Base-by-base conservation (phyloP, 495 filamentous ascomycete genomes). In the Pyrenula aspistea region DNA sequence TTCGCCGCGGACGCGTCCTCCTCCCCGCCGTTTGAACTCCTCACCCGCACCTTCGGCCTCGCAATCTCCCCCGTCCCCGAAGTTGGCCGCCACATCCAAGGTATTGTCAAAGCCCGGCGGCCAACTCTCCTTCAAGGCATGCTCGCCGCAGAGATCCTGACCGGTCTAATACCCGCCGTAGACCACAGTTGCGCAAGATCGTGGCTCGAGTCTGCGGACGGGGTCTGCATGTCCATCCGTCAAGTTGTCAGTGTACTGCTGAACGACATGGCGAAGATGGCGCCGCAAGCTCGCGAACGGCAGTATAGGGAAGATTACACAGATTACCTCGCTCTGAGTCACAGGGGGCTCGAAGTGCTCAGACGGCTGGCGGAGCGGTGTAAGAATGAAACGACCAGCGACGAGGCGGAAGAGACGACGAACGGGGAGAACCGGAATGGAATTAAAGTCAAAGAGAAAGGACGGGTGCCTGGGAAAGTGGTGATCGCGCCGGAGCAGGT, bases 51-150 rank as follows among this genome's bases (percentile, higher is more conserved):
- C 2, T 96, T 98, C 68, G 91, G 82, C 19, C 81, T 98, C 31
- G 87, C 91, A 0, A 86, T 96, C 55, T 86, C 88, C 25, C 82
- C 89, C 1, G 76, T 96, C 49, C 93, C 93, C 0, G 86, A 90
- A 56, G 76, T 77, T 57, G 56, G 36, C 20, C 62, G 64, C 51
- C 75, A 76, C 50, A 65, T 82, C 1, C 73, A 83, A 2, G 76
- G 82, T 1, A 77, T 88, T 10, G 81, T 88, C 19, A 88, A 95
- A 67, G 83, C 79, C 11, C 87, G 93, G 31, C 92, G 90, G 68
- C 84, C 93, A 0, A 82, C 87, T 58, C 73, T 98, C 53, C 88
- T 91, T 78, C 93, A 98, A 72, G 89, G 89, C 3, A 81, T 98
- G 59, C 73, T 98, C 3, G 88, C 91, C 1, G 92, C 89, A 2